A percentile compares a stretch with the other conserved stretches of the same genome.
phyloP scores from a whole-genome alignment of 371 early-diverging fungal genomes.

The Mortierella polycephala region DNA sequence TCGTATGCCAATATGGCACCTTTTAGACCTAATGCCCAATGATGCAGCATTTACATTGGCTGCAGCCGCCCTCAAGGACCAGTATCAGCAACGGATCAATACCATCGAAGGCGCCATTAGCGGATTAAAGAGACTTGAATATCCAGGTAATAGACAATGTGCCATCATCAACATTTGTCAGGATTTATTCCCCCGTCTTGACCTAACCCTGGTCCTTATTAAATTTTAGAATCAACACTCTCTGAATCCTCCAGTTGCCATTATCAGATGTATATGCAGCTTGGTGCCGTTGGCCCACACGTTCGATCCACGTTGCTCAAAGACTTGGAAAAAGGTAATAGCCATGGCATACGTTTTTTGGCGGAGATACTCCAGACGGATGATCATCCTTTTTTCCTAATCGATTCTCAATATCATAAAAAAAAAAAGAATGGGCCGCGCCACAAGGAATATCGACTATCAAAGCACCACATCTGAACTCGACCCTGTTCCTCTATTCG shows the following conservation, averaged over 20 bases:
- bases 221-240: slow-evolving; percentile 49
- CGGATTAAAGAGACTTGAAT: slow-evolving; percentile 24
- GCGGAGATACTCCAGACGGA: not conserved
- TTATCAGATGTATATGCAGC: slow-evolving; percentile 69
- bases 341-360: not conserved
- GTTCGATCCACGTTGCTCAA: slow-evolving; percentile 59
- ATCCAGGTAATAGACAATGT: slow-evolving; percentile 10
- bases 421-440: slow-evolving; percentile 52
- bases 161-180: not conserved
- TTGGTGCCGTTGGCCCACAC: slow-evolving; percentile 60
- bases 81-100: slow-evolving; percentile 37
- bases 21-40: slow-evolving; percentile 69
- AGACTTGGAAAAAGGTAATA: slow-evolving; percentile 67
- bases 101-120: slow-evolving; percentile 31
- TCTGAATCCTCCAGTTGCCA: slow-evolving; percentile 60
- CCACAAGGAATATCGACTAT: slow-evolving; percentile 68
- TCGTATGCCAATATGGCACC: slow-evolving; percentile 56
- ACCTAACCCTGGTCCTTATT: not conserved
- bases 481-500: slow-evolving; percentile 67
- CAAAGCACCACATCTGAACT: slow-evolving; percentile 60
- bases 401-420: slow-evolving; percentile 25
- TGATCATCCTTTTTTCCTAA: not conserved
- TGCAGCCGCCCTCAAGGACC: slow-evolving; percentile 33
- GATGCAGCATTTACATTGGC: slow-evolving; percentile 56
- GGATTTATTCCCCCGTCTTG: not conserved